phyloP scores from a whole-genome alignment of 2,329 filamentous ascomycete species.

The Xylaria hypoxylon region DNA sequence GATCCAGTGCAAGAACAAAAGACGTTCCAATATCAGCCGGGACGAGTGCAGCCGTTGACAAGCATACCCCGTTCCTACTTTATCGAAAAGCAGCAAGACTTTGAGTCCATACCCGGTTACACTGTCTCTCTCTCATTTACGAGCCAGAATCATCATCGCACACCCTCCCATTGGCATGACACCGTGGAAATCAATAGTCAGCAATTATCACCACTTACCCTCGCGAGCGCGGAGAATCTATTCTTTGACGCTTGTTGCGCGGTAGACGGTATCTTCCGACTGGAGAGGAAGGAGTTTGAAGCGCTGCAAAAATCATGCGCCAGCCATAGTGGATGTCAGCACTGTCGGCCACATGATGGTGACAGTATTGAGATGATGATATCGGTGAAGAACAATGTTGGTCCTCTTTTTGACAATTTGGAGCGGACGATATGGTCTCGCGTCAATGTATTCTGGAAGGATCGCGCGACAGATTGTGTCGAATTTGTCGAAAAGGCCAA shows the following conservation, averaged over 20 bases:
- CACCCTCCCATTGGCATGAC: conserved; percentile 54
- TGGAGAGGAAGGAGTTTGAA: conserved; percentile 57
- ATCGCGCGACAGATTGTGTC: conserved; percentile 57
- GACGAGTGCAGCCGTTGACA: conserved; percentile 58
- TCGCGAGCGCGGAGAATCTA: conserved; percentile 59
- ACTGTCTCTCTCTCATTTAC: conserved; percentile 59
- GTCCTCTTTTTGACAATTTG: conserved; percentile 60
- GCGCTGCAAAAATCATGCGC: conserved; percentile 54
- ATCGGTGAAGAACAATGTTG: conserved; percentile 62
- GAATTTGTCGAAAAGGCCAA: conserved; percentile 58
- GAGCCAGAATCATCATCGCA: conserved; percentile 55
- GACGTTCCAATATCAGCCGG: conserved; percentile 56
- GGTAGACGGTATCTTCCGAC: conserved; percentile 56
- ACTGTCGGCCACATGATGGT: conserved; percentile 56
- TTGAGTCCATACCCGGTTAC: conserved; percentile 63
- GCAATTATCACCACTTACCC: conserved; percentile 61
- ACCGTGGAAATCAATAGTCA: conserved; percentile 59
- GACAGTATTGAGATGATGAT: conserved; percentile 61
- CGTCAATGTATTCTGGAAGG: conserved; percentile 59
- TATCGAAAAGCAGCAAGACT: conserved; percentile 58
- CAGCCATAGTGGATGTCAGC: conserved; percentile 52
- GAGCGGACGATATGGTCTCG: conserved; percentile 57
- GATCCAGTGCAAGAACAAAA: conserved; percentile 53
- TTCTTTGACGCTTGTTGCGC: conserved; percentile 59
- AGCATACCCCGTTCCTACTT: conserved; percentile 61